These are phyloP conservation scores for Trypanosoma melophagium DNA, from an alignment of 208 protist species.

Conservation along the genomic window DNA sequence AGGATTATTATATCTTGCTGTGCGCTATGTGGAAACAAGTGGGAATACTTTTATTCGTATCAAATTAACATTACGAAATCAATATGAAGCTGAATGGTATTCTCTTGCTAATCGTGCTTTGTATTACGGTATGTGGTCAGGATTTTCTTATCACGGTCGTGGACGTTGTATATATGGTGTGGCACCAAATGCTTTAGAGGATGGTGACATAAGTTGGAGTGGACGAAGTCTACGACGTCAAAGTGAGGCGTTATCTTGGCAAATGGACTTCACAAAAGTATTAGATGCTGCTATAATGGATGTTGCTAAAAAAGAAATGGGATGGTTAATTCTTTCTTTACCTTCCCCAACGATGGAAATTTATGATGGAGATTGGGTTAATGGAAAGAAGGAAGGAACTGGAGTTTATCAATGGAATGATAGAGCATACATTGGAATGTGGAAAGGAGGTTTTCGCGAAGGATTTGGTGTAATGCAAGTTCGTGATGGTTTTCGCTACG, in stretches of 20 bases:
- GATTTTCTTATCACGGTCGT: conserved; percentile 57
- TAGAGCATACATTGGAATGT: conserved; percentile 78
- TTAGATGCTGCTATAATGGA: background rate
- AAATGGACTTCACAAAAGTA: background rate
- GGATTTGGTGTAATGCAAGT: conserved; percentile 69
- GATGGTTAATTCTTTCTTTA: conserved; percentile 24
- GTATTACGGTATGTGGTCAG: conserved; percentile 77
- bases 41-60: conserved; percentile 75
- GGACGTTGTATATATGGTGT: conserved; percentile 73
- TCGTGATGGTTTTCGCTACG: conserved; percentile 68
- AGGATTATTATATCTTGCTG: conserved; percentile 56
- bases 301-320: background rate
- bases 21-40: conserved; percentile 77
- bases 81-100: conserved; percentile 37
- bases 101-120: conserved; percentile 39
- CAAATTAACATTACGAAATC: conserved; percentile 37
- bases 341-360: conserved; percentile 52
- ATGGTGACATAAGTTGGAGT: conserved; percentile 13
- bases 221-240: conserved; percentile 16
- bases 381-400: conserved; percentile 65
- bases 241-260: conserved; percentile 3
- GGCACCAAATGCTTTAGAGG: conserved; percentile 24
- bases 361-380: conserved; percentile 87
- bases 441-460: conserved; percentile 62
- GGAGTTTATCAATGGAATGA: conserved; percentile 85